A percentile compares a stretch with the other conserved stretches of the same genome.
phyloP scores from a whole-genome alignment of 805 yeast genomes.

The Metschnikowia matae region DNA sequence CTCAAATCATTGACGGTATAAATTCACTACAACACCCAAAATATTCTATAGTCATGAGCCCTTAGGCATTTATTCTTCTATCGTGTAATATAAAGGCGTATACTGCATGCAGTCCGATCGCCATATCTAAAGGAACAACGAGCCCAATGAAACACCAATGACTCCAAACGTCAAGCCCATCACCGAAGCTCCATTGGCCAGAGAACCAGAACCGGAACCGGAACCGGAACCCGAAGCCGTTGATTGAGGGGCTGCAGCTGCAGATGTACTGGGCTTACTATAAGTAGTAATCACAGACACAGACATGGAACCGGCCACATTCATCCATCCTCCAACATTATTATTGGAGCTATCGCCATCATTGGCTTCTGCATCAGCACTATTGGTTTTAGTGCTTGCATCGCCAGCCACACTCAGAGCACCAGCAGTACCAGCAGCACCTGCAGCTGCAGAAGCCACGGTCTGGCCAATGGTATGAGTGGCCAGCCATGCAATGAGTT shows the following conservation, averaged over 20 bases:
- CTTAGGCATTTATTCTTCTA: not conserved
- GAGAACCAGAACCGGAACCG: not conserved
- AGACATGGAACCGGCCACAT: slow-evolving; percentile 19
- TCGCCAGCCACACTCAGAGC: not conserved
- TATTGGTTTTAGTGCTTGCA: not conserved
- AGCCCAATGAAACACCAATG: not conserved
- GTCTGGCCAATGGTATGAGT: slow-evolving; percentile 13
- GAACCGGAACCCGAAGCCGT: not conserved
- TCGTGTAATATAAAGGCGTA: not conserved
- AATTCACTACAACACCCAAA: no score
- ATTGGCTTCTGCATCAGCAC: not conserved
- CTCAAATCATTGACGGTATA: no score
- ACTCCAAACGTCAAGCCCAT: not conserved
- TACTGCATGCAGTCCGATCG: no score
- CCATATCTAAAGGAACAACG: not conserved
- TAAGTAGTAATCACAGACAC: slow-evolving; percentile 32
- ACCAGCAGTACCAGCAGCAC: not conserved
- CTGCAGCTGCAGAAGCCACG: not conserved
- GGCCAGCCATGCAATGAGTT: slow-evolving; percentile 17
- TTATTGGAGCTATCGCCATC: slow-evolving; percentile 16
- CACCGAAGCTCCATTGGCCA: not conserved
- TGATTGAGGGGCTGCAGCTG: slow-evolving; percentile 1
- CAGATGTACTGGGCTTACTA: slow-evolving; percentile 22
- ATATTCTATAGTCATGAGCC: no score
- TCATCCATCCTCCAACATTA: slow-evolving; percentile 4